phyloP scores from a whole-genome alignment of 2,329 filamentous ascomycete genomes.

The Verticillium klebahnii region DNA sequence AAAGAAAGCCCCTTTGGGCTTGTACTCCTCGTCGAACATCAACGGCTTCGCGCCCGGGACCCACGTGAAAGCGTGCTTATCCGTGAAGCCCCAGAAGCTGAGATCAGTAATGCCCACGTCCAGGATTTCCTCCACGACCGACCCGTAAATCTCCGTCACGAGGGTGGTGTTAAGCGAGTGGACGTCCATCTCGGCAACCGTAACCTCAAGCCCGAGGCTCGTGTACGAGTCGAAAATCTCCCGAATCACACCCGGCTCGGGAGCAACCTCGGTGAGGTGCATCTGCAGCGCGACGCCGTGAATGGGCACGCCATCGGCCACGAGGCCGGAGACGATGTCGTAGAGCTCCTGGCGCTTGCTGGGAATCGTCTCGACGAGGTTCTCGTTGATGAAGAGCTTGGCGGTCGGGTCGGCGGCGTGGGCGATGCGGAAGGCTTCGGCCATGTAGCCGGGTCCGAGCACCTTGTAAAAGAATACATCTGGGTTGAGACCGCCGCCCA shows the following conservation, averaged over 20 bases:
- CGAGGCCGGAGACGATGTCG: conserved; percentile 40
- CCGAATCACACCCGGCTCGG: conserved; percentile 4
- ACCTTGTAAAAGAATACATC: conserved; percentile 59
- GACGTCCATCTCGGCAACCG: conserved; percentile 66
- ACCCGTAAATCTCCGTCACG: conserved; percentile 52
- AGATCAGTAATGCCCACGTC: conserved; percentile 54
- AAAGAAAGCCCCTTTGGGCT: conserved; percentile 40
- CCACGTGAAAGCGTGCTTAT: conserved; percentile 41
- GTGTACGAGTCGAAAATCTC: conserved; percentile 16
- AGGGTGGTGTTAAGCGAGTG: conserved; percentile 34
- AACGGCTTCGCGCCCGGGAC: conserved; percentile 42
- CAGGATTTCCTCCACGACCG: conserved; percentile 53
- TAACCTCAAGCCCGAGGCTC: conserved; percentile 52
- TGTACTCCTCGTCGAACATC: conserved; percentile 48
- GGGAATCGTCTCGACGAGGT: conserved; percentile 55
- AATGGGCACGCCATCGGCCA: conserved; percentile 55
- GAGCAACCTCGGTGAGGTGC: conserved; percentile 4
- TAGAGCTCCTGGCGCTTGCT: conserved; percentile 38
- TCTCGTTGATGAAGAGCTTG: conserved; percentile 72
- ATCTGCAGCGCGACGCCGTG: conserved; percentile 47
- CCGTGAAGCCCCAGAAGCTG: conserved; percentile 56
- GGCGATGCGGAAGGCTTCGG: conserved; percentile 65
- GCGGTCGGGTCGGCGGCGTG: conserved; percentile 59
- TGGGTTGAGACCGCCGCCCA: conserved; percentile 49
- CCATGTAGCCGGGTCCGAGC: conserved; percentile 64